phyloP scores from a whole-genome alignment of 345 rosid species.

The Erucastrum elatum region DNA sequence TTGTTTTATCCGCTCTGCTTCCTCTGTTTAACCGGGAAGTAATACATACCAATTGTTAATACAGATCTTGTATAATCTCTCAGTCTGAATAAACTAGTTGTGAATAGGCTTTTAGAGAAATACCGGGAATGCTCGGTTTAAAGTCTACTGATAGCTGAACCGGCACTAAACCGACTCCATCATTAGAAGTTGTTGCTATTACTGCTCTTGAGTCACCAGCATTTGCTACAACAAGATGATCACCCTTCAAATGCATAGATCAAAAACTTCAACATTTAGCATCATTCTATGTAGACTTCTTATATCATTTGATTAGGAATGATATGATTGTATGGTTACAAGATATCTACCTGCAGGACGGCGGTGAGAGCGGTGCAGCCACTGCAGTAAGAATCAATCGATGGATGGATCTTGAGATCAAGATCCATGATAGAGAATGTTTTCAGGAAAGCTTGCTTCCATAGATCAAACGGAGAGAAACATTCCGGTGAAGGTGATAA shows the following conservation, averaged over 20 bases:
- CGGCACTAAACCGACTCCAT: conserved; percentile 59
- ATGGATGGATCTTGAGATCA: conserved; percentile 68
- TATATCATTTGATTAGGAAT: neutral
- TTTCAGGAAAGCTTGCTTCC: conserved; percentile 75
- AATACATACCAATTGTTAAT: neutral
- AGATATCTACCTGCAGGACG: conserved; percentile 88
- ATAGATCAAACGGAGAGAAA: conserved; percentile 49
- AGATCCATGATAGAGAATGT: conserved; percentile 66
- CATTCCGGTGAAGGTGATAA: conserved; percentile 43
- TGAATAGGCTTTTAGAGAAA: neutral
- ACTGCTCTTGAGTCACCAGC: conserved; percentile 89
- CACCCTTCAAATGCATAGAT: conserved; percentile 15
- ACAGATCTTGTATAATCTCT: neutral
- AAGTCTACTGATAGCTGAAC: conserved; percentile 80
- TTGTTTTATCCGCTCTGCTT: conserved; percentile 70
- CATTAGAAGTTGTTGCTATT: conserved; percentile 55
- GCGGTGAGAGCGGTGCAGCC: conserved; percentile 78
- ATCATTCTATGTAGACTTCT: neutral
- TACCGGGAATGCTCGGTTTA: conserved; percentile 83
- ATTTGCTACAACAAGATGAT: conserved; percentile 68
- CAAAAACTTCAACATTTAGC: neutral
- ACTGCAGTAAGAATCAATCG: conserved; percentile 65
- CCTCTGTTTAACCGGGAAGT: conserved; percentile 55
- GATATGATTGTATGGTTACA: no score
- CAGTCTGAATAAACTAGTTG: neutral